Base-by-base conservation (phyloP, 2,329 filamentous ascomycete species). In the Exophiala calicioides region DNA sequence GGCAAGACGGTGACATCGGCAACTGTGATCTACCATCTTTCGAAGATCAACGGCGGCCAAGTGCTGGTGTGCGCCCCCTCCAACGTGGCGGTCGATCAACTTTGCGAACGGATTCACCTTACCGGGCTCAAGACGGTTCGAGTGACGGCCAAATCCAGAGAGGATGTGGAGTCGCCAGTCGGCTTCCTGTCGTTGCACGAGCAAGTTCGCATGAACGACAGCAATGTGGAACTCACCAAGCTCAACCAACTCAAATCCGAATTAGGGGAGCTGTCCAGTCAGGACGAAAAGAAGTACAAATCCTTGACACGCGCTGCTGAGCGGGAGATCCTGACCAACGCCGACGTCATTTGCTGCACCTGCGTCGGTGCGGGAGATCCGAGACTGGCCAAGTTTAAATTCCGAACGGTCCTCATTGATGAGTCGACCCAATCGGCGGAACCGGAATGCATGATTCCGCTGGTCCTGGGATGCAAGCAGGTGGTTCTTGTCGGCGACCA, bases 211-310 rank as follows among this genome's bases (percentile, higher is more conserved):
- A 88, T 96, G 83, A 93, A 96, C 57, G 93, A 97, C 65, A 94
- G 87, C 68, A 97, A 97, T 63, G 84, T 88, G 36, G 93, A 98
- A 65, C 76, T 98, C 48, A 84, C 85, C 62, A 97, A 96, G 68
- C 81, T 97, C 44, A 89, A 89, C 40, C 88, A 94, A 68, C 81
- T 98, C 47, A 98, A 98, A 78, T 84, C 79, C 45, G 90, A 96
- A 61, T 76, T 91, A 35, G 90, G 91, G 50, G 93, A 97, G 71
- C 69, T 98, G 53, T 93, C 89, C 3, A 95, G 88, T 61, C 86
- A 94, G 67, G 93, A 98, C 63, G 93, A 98, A 72, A 98, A 98
- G 79, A 95, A 95, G 63, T 93, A 93, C 76, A 96, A 96, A 72
- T 88, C 95, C 64, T 80, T 98, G 39, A 96, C 90, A 50, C 87